Conservation (phyloP, 164 flowering plant species). For the Piper betle region DNA sequence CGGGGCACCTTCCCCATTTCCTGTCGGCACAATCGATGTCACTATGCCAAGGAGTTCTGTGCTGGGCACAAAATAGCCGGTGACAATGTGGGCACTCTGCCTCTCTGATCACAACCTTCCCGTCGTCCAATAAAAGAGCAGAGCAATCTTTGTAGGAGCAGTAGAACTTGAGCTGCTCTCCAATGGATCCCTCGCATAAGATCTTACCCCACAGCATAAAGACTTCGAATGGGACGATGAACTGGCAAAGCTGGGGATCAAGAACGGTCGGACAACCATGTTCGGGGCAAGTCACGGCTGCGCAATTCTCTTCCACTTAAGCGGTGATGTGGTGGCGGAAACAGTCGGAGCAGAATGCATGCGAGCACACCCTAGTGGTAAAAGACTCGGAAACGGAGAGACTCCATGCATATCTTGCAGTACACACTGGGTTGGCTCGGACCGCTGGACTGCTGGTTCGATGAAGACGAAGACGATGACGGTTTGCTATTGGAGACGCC, state of each 20-base stretch:
- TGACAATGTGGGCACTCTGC: constrained; percentile 27
- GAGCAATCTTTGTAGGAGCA: constrained; percentile 16
- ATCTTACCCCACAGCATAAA: constrained; percentile 11
- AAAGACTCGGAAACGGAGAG: constrained; percentile 1
- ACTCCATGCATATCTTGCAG: constrained; percentile 14
- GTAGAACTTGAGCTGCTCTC: constrained; percentile 3
- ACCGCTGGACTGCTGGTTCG: background rate
- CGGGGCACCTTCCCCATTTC: constrained; percentile 38
- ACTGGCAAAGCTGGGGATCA: constrained; percentile 13
- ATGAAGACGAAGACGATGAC: background rate
- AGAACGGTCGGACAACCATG: constrained; percentile 13
- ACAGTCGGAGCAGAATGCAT: constrained; percentile 28
- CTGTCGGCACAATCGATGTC: constrained; percentile 18
- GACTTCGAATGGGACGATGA: constrained; percentile 12
- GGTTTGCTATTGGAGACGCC: background rate
- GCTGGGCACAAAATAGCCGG: constrained; percentile 29
- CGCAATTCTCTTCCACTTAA: constrained; percentile 5
- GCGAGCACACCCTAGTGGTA: constrained; percentile 12
- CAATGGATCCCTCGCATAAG: constrained; percentile 3
- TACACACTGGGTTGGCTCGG: constrained; percentile 12
- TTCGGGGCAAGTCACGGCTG: constrained; percentile 19
- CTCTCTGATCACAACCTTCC: background rate
- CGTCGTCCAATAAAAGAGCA: constrained; percentile 9
- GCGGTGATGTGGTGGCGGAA: constrained; percentile 17
- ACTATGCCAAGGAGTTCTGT: constrained; percentile 27